A percentile compares a stretch with the other conserved stretches of the same genome.
phyloP scores from a whole-genome alignment of 805 yeast species.

The Candida sonorensis region DNA sequence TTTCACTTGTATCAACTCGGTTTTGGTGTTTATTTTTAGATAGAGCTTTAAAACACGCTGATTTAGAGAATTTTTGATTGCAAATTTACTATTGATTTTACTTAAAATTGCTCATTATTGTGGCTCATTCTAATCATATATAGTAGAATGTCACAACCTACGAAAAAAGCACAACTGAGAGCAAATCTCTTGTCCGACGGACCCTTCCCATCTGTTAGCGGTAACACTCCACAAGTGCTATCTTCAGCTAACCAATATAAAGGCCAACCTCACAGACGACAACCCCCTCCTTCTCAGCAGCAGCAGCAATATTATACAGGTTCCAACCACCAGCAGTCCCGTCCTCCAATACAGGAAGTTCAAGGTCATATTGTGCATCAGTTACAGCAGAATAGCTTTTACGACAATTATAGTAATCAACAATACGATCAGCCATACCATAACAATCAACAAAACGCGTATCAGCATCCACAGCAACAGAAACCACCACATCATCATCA shows the following conservation, averaged over 20 bases:
- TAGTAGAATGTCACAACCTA: too few relatives aligned
- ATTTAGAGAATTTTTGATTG: too few relatives aligned
- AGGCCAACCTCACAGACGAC: conserved; percentile 2
- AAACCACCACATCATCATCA: conserved; percentile 2
- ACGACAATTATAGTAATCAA: neutral
- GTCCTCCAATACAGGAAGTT: too few relatives aligned
- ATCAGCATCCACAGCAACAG: too few relatives aligned
- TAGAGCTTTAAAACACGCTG: too few relatives aligned
- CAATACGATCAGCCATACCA: neutral
- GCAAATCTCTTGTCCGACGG: conserved; percentile 18
- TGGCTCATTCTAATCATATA: too few relatives aligned
- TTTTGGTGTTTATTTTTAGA: too few relatives aligned
- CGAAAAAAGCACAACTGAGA: conserved; percentile 19
- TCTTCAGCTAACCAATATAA: conserved; percentile 1
- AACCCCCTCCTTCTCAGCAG: conserved; percentile 3
- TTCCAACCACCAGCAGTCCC: conserved; percentile 1
- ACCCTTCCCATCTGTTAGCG: too few relatives aligned
- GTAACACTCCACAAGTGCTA: conserved; percentile 1
- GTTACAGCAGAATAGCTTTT: conserved; percentile 6
- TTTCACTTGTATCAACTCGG: too few relatives aligned
- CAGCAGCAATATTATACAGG: conserved; percentile 1
- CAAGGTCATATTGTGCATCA: conserved; percentile 7
- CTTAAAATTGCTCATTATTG: too few relatives aligned
- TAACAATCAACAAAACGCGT: neutral
- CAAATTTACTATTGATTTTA: too few relatives aligned